These are phyloP conservation scores for Incumbomyces delicatus DNA, from an alignment of 2,329 filamentous ascomycete genomes.

Conservation along the genomic window DNA sequence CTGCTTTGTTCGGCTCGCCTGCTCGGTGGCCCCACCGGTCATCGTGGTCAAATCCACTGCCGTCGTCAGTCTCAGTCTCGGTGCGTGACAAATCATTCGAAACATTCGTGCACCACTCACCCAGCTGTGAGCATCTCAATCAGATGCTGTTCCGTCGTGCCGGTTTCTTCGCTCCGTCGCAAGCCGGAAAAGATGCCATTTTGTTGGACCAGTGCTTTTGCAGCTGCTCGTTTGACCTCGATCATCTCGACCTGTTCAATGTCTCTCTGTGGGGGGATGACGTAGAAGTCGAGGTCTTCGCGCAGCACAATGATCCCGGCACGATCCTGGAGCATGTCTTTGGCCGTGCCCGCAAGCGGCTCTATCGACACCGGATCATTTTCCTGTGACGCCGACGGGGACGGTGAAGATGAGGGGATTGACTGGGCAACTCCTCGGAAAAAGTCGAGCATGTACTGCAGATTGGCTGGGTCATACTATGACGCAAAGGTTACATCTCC, in stretches of 20 bases:
- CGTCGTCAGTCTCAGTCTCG: conserved; percentile 10
- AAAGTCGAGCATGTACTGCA: conserved; percentile 99
- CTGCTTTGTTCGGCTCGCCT: conserved; percentile 95
- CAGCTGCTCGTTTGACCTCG: conserved; percentile 86
- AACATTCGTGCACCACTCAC: too few species aligned
- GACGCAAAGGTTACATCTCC: conserved; percentile 45
- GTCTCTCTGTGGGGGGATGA: conserved; percentile 74
- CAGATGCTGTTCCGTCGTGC: conserved; percentile 92
- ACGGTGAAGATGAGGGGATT: conserved; percentile 66
- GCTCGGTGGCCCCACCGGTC: conserved; percentile 93
- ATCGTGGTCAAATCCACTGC: conserved; percentile 89
- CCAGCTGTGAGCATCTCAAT: conserved; percentile 99
- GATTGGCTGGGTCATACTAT: conserved; percentile 90
- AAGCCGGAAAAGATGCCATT: conserved; percentile 93
- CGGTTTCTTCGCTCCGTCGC: conserved; percentile 87
- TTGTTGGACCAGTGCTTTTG: conserved; percentile 74
- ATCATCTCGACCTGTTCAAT: conserved; percentile 89
- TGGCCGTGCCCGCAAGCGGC: conserved; percentile 57
- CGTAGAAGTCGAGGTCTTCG: conserved; percentile 96
- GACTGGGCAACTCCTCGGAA: conserved; percentile 93
- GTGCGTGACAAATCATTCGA: too few species aligned
- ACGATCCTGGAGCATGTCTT: conserved; percentile 73
- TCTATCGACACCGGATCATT: conserved; percentile 60
- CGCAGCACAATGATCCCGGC: conserved; percentile 94
- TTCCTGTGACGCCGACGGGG: conserved; percentile 53